Base-by-base conservation (phyloP, 2,329 filamentous ascomycete species). In the Capronia coronata region DNA sequence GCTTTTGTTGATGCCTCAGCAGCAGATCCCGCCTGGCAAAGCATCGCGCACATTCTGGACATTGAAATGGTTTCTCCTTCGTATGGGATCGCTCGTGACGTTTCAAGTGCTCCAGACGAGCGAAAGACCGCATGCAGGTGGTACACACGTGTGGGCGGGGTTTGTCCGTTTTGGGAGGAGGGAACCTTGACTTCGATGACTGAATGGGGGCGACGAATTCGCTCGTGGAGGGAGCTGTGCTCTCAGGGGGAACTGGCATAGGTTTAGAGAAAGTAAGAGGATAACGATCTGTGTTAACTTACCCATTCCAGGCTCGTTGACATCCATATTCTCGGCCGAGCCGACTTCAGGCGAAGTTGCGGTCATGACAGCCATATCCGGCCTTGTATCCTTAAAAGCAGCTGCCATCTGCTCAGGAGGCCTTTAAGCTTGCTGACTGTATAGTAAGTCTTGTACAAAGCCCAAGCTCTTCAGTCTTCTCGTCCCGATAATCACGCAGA, bases 51-150 rank as follows among this genome's bases (percentile, higher is more conserved):
- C 93, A 98, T 68, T 97, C 88, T 22, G 88, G 87, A 63, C 93
- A 98, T 69, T 96, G 89, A 62, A 98, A 98, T 1, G 93, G 93
- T 75, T 98, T 98, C 72, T 98, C 90, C 68, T 98, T 96, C 38
- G 90, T 96, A 67, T 96, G 90, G n/a, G 89, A 95, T 55, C 93
- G 82, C 71, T 97, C 93, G 69, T 98, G 93, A 54, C 93, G 85
- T 73, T 98, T 98, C 59, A 98, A 74, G 68, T 98, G 93, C 71
- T 98, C 93, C 61, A 98, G 74, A 54, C 93, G 83, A 51, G 93
- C 93, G 68, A 98, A 98, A 25, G 87, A 94, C 58, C 93, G 83
- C 63, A 83, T 80, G 68, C 93, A 98, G 41, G 90, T 97, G 34
- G 76, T 82, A 73, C 93, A 98, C 53, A 94, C 83, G 70, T 98